Conservation (phyloP, 495 filamentous ascomycete species). For the Annulohypoxylon stygium region DNA sequence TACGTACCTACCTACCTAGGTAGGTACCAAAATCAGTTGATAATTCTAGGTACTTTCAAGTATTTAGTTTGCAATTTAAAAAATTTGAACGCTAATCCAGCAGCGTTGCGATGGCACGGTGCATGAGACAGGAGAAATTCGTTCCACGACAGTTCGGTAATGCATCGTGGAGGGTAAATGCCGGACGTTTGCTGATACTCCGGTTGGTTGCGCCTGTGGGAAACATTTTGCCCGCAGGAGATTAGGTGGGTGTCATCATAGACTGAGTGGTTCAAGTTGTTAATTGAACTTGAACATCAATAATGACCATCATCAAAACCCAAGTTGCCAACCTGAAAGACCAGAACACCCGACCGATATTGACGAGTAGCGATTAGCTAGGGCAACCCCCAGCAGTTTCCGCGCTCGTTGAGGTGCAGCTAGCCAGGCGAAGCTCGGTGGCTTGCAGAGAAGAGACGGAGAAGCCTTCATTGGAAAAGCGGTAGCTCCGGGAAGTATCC, state of each 20-base stretch:
- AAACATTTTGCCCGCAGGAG: background rate
- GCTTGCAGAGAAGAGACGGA: background rate
- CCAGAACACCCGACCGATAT: background rate
- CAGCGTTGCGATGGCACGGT: slow-evolving; percentile 3
- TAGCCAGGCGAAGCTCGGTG: background rate
- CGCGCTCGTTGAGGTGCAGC: slow-evolving; percentile 1
- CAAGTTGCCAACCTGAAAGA: background rate
- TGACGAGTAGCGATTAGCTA: background rate
- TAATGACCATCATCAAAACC: background rate
- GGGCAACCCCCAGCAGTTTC: background rate
- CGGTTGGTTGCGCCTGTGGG: slow-evolving; percentile 1
- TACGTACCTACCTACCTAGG: no score
- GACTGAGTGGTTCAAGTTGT: background rate
- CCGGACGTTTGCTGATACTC: slow-evolving; percentile 2
- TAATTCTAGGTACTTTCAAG: background rate
- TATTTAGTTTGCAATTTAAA: slow-evolving; percentile 10
- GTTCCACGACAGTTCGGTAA: slow-evolving; percentile 16
- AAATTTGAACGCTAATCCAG: background rate
- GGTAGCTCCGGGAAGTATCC: background rate
- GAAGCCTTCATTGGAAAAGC: slow-evolving; percentile 9
- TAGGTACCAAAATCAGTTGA: background rate
- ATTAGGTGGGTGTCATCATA: background rate
- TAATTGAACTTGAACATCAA: background rate
- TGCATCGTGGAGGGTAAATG: slow-evolving; percentile 6
- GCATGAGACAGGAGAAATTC: slow-evolving; percentile 8